phyloP scores from a whole-genome alignment of 768 basidiomycete genomes.

The Filobasidium wieringae region DNA sequence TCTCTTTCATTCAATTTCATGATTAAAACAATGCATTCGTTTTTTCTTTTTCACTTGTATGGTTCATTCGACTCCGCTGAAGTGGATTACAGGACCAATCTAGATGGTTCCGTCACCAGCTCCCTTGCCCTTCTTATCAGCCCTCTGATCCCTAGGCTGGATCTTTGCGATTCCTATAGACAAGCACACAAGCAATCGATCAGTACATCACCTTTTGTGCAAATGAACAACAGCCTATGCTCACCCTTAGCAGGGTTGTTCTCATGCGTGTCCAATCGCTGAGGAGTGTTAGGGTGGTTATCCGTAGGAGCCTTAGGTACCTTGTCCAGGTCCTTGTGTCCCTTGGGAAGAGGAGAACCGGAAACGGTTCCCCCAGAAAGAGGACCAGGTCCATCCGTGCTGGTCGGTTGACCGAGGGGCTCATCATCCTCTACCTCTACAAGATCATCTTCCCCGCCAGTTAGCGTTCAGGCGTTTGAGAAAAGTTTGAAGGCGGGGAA shows the following conservation, averaged over 20 bases:
- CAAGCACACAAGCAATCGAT: background rate
- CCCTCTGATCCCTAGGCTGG: constrained; percentile 10
- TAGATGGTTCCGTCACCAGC: constrained; percentile 10
- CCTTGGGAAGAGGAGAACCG: background rate
- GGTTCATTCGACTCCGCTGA: too few species aligned
- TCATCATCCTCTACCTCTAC: constrained; percentile 32
- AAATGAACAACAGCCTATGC: background rate
- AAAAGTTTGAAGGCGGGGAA: background rate
- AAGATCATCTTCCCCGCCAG: too few species aligned
- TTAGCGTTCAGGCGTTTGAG: background rate
- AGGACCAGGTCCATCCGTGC: background rate
- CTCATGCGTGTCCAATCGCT: constrained; percentile 9
- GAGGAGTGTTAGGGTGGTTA: constrained; percentile 19
- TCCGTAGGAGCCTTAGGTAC: constrained; percentile 13
- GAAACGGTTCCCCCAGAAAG: background rate
- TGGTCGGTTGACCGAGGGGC: constrained; percentile 3
- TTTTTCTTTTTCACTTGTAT: too few species aligned
- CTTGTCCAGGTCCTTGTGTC: constrained; percentile 3
- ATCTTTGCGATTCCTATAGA: constrained; percentile 7
- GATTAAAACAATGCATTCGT: too few species aligned
- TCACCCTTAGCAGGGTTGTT: constrained; percentile 21
- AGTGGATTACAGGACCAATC: too few species aligned
- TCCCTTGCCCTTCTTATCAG: constrained; percentile 8
- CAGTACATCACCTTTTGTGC: background rate
- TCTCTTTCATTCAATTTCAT: too few species aligned